Conservation (phyloP, 208 protist genomes). For the Trypanosoma congolense region DNA sequence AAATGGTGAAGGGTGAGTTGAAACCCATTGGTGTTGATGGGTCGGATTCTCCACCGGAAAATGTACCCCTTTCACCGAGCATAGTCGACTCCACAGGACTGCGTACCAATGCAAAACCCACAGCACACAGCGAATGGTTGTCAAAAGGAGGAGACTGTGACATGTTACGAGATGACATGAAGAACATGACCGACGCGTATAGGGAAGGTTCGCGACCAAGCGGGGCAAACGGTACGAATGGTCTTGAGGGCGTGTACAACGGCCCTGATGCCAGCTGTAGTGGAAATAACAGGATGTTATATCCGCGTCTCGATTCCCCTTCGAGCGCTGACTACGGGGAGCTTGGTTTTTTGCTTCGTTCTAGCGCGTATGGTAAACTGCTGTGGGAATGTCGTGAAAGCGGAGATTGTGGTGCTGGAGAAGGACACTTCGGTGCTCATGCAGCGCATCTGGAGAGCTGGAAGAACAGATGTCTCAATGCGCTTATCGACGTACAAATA, state of each 20-base stretch:
- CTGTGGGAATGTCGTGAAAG: slow-evolving; percentile 4
- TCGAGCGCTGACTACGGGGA: slow-evolving; percentile 52
- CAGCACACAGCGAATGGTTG: background rate
- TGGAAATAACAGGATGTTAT: slow-evolving; percentile 17
- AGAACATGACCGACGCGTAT: too few species aligned
- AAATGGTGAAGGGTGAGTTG: slow-evolving; percentile 36
- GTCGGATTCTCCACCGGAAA: slow-evolving; percentile 52
- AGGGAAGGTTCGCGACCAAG: too few species aligned
- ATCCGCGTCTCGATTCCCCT: slow-evolving; percentile 75
- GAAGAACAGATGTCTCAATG: slow-evolving; percentile 1
- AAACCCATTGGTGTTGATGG: slow-evolving; percentile 41
- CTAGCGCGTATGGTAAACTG: slow-evolving; percentile 34
- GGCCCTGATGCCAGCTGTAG: too few species aligned
- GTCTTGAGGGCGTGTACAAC: too few species aligned
- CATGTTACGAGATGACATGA: background rate
- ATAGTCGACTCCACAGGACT: slow-evolving; percentile 57
- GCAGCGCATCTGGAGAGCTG: background rate
- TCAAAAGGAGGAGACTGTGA: background rate
- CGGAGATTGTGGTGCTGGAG: background rate
- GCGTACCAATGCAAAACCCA: background rate
- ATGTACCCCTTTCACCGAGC: slow-evolving; percentile 59
- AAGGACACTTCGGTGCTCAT: background rate
- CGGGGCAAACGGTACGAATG: too few species aligned
- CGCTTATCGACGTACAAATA: slow-evolving; percentile 20
- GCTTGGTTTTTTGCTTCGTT: slow-evolving; percentile 47